These are phyloP conservation scores for Candida tibetensis DNA, from an alignment of 805 yeast genomes.

Conservation along the genomic window DNA sequence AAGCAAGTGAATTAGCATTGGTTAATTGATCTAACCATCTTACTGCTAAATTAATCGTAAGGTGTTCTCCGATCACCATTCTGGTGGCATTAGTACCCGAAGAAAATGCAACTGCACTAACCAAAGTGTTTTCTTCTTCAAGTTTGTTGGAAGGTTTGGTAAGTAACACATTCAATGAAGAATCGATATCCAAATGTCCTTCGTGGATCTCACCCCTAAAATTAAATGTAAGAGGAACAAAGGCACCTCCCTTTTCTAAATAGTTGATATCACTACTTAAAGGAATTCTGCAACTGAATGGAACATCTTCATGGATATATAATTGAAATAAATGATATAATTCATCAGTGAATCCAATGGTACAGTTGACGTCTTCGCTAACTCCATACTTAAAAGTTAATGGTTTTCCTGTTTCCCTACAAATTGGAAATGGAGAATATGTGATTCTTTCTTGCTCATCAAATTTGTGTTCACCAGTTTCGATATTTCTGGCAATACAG, in stretches of 20 bases:
- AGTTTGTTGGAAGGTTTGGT: slow-evolving; percentile 31
- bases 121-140: slow-evolving; percentile 38
- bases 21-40: slow-evolving; percentile 49
- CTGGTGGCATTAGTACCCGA: slow-evolving; percentile 61
- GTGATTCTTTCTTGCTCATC: slow-evolving; percentile 59
- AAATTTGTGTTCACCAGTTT: slow-evolving; percentile 72
- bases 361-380: slow-evolving; percentile 55
- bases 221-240: slow-evolving; percentile 59
- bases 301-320: slow-evolving; percentile 74
- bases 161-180: slow-evolving; percentile 51
- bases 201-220: slow-evolving; percentile 66
- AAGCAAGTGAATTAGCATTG: slow-evolving; percentile 16
- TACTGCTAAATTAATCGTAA: slow-evolving; percentile 56
- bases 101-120: slow-evolving; percentile 58
- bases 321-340: slow-evolving; percentile 70
- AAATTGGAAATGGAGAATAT: slow-evolving; percentile 56
- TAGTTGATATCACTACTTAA: slow-evolving; percentile 42
- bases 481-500: slow-evolving; percentile 68
- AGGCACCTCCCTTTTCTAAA: slow-evolving; percentile 43
- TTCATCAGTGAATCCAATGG: slow-evolving; percentile 61
- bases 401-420: slow-evolving; percentile 64
- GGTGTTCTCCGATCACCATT: slow-evolving; percentile 61
- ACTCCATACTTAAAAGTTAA: slow-evolving; percentile 52
- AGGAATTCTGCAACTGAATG: slow-evolving; percentile 66
- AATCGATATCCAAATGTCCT: slow-evolving; percentile 66